A percentile compares a stretch with the other conserved stretches of the same genome.
phyloP scores from a whole-genome alignment of 208 protist species.

The Histomonas meleagridis region DNA sequence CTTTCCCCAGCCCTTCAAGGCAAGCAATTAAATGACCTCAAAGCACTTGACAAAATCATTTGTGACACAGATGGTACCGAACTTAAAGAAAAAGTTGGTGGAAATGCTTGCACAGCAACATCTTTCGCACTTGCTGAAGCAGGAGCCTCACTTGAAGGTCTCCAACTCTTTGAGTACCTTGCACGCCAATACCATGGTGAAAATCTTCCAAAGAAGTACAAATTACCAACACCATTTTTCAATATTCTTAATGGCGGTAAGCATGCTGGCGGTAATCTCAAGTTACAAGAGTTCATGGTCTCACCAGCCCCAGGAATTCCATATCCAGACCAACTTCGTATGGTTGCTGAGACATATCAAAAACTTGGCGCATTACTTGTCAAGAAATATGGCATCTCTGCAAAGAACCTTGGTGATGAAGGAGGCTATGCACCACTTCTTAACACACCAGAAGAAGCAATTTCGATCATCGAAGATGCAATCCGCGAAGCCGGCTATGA shows the following conservation, averaged over 20 bases:
- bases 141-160: background rate
- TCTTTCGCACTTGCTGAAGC: slow-evolving; percentile 35
- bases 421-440: slow-evolving; percentile 74
- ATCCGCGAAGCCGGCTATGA: slow-evolving; percentile 81
- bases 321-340: slow-evolving; percentile 65
- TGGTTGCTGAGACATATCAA: slow-evolving; percentile 82
- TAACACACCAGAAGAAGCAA: slow-evolving; percentile 49
- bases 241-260: slow-evolving; percentile 39
- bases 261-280: slow-evolving; percentile 27
- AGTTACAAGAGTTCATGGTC: slow-evolving; percentile 73
- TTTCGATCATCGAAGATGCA: slow-evolving; percentile 66
- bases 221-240: slow-evolving; percentile 33
- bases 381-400: slow-evolving; percentile 77
- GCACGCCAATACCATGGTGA: background rate
- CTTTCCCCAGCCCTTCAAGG: background rate
- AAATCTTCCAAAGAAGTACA: background rate
- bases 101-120: slow-evolving; percentile 28
- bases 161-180: slow-evolving; percentile 22
- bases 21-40: background rate
- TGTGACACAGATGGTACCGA: background rate
- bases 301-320: slow-evolving; percentile 72
- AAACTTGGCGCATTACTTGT: slow-evolving; percentile 84
- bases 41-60: slow-evolving; percentile 20
- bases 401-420: slow-evolving; percentile 87
- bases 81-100: slow-evolving; percentile 32